Evolutionary conservation across 495 filamentous ascomycete species (phyloP).

Genomic region (Trichocladium antarcticum): DNA sequence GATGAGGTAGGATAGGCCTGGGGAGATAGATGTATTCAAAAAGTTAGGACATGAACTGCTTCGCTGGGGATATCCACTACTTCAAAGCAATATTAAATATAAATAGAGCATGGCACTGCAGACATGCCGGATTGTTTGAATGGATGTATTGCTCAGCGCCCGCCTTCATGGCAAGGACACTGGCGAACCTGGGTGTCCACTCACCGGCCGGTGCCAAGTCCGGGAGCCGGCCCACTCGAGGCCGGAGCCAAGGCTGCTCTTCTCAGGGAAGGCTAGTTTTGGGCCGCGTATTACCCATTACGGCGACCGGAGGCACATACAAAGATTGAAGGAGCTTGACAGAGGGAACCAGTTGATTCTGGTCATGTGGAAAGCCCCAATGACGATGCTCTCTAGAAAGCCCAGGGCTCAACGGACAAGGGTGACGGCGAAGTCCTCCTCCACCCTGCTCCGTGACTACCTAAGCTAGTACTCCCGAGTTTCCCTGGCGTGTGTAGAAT

Average conservation of each 20-base stretch:
- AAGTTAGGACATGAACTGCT: too few species aligned
- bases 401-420: neutral
- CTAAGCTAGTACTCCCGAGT: neutral
- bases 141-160: too few species aligned
- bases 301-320: neutral
- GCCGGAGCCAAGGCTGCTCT: neutral
- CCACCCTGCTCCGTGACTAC: neutral
- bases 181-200: neutral
- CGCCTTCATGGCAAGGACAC: too few species aligned
- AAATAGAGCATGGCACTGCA: too few species aligned
- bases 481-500: neutral
- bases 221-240: neutral
- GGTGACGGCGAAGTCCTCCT: neutral
- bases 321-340: too few species aligned
- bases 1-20: too few species aligned
- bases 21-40: too few species aligned
- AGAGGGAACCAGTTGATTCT: too few species aligned
- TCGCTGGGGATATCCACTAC: too few species aligned
- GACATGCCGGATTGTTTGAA: too few species aligned
- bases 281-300: neutral
- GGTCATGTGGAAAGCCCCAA: neutral
- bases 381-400: constrained; percentile 5
- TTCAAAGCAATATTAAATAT: too few species aligned
- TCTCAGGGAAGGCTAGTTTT: neutral
- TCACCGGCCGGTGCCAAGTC: neutral